Conservation (phyloP, 202 grass and related monocot genomes). For the Schoenoplectus tabernaemontani region DNA sequence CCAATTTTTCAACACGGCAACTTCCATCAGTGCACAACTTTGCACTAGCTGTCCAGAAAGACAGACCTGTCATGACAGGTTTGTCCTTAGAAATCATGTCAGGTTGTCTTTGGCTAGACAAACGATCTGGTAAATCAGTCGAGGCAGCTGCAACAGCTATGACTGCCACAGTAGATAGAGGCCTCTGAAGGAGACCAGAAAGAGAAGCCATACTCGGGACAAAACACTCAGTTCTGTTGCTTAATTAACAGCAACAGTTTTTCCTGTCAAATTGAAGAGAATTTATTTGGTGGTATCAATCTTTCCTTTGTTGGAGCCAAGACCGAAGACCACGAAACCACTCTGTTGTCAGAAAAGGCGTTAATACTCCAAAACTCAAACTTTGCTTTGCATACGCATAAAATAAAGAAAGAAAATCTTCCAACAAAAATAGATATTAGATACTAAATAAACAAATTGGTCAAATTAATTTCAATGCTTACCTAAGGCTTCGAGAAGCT, state of each 20-base stretch:
- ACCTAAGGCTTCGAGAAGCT: constrained; percentile 22
- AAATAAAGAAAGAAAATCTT: neutral
- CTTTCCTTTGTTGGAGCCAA: constrained; percentile 25
- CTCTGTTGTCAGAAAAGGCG: constrained; percentile 11
- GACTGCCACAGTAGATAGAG: constrained; percentile 66
- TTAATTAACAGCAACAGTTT: neutral
- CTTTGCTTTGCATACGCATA: constrained; percentile 2
- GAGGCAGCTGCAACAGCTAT: constrained; percentile 57
- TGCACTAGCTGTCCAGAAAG: constrained; percentile 12
- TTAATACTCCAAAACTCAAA: constrained; percentile 19
- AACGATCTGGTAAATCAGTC: constrained; percentile 41
- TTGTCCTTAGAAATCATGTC: constrained; percentile 6
- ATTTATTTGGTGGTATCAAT: neutral
- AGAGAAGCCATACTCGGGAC: constrained; percentile 47
- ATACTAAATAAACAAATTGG: neutral
- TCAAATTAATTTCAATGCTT: constrained; percentile 16
- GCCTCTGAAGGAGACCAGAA: constrained; percentile 51
- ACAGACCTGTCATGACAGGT: constrained; percentile 14
- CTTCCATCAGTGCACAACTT: neutral
- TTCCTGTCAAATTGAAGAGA: neutral
- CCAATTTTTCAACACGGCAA: constrained; percentile 9
- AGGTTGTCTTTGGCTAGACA: constrained; percentile 32
- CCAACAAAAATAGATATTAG: neutral
- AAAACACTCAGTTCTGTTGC: constrained; percentile 2
- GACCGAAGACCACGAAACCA: neutral